phyloP scores from a whole-genome alignment of 805 yeast genomes.

The Cyberlindnera saturnus region DNA sequence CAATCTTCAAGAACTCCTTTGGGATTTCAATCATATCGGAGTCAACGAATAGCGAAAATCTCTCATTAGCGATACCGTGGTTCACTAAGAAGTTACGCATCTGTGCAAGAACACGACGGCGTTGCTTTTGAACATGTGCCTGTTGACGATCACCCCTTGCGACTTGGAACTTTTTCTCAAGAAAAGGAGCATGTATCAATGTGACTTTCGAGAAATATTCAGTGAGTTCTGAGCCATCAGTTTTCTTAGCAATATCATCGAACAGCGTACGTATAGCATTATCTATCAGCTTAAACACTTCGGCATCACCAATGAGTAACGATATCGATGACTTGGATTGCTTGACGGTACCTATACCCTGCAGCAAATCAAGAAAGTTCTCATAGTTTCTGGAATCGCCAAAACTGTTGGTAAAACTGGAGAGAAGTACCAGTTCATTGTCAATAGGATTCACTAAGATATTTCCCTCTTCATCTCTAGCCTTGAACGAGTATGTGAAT shows the following conservation, averaged over 20 bases:
- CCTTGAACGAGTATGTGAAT: slow-evolving; percentile 6
- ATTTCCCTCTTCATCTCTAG: slow-evolving; percentile 4
- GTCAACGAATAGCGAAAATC: slow-evolving; percentile 26
- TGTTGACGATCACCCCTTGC: slow-evolving; percentile 18
- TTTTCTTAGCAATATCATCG: neutral
- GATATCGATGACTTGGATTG: slow-evolving; percentile 13
- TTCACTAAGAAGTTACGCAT: slow-evolving; percentile 22
- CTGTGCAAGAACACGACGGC: slow-evolving; percentile 21
- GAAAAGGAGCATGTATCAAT: slow-evolving; percentile 15
- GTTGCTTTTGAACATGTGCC: slow-evolving; percentile 13
- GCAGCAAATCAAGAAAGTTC: slow-evolving; percentile 12
- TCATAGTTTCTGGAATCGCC: slow-evolving; percentile 8
- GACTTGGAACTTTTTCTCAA: slow-evolving; percentile 5
- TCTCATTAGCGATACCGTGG: slow-evolving; percentile 22
- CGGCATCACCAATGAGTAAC: slow-evolving; percentile 9
- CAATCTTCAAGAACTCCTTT: slow-evolving; percentile 19
- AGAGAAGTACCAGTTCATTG: slow-evolving; percentile 13
- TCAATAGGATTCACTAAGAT: slow-evolving; percentile 4
- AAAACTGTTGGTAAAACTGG: slow-evolving; percentile 9
- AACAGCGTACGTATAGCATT: slow-evolving; percentile 1
- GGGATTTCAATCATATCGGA: slow-evolving; percentile 25
- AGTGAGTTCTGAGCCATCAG: slow-evolving; percentile 7
- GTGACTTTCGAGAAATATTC: slow-evolving; percentile 18
- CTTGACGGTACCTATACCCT: slow-evolving; percentile 3
- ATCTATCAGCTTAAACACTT: slow-evolving; percentile 7